Percentiles rank a stretch among this genome's conserved stretches.
phyloP scores from a whole-genome alignment of 257 asterid genomes.

The Petunia secreta region DNA sequence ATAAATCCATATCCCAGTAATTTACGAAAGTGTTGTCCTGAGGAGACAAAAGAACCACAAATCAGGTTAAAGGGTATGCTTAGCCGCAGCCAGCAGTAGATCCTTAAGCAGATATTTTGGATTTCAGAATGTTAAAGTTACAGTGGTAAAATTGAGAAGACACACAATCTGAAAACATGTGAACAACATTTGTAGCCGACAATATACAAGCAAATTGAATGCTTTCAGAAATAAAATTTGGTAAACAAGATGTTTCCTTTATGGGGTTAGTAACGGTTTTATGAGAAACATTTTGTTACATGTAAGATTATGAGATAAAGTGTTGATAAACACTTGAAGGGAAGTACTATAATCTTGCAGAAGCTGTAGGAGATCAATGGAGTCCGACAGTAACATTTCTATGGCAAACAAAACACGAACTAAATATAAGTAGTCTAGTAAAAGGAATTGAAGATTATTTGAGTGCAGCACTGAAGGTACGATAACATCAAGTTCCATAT shows the following conservation, averaged over 20 bases:
- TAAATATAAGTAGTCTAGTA: background rate
- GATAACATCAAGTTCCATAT: too few relatives aligned
- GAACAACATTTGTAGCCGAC: background rate
- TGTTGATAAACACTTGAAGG: background rate
- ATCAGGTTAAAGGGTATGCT: too few relatives aligned
- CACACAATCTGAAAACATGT: background rate
- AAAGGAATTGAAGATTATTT: background rate
- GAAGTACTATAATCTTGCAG: background rate
- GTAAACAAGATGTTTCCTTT: background rate
- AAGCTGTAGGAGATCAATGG: slow-evolving; percentile 2
- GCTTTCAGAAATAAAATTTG: background rate
- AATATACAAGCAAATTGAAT: background rate
- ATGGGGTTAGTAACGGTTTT: too few relatives aligned
- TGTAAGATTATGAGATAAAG: background rate
- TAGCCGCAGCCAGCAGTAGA: too few relatives aligned
- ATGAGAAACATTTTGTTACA: too few relatives aligned
- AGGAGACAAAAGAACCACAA: too few relatives aligned
- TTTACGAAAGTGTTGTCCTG: too few relatives aligned
- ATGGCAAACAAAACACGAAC: background rate
- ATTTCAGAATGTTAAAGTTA: background rate
- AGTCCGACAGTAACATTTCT: background rate
- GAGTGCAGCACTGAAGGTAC: background rate
- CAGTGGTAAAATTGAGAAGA: background rate
- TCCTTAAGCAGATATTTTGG: background rate
- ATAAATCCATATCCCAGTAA: background rate